These are phyloP conservation scores for Naganishia sp. DNA, from an alignment of 1,284 basidiomycete genomes.

Conservation along the genomic window DNA sequence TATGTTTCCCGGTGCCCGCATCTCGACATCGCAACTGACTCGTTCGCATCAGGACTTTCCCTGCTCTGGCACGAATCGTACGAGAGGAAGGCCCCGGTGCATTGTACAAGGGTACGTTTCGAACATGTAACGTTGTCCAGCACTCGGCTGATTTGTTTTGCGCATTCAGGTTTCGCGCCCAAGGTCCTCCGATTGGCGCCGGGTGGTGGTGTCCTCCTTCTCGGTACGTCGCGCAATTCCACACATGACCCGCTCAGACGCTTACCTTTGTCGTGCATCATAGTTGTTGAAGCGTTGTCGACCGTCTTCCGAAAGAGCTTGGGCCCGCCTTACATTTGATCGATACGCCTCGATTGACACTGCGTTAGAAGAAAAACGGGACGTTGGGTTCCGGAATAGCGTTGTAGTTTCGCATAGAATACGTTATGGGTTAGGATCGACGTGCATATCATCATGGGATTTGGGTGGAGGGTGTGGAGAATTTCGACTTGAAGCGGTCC, in stretches of 20 bases:
- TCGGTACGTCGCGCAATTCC: slow-evolving; percentile 52
- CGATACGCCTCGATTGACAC: no score
- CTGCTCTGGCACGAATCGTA: slow-evolving; percentile 69
- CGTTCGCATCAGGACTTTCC: slow-evolving; percentile 45
- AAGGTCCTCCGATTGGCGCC: slow-evolving; percentile 75
- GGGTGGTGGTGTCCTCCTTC: slow-evolving; percentile 88
- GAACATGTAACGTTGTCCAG: no score
- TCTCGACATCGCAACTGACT: neutral
- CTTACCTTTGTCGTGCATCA: neutral
- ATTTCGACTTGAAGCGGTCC: no score
- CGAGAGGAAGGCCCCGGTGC: slow-evolving; percentile 86
- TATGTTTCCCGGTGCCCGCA: slow-evolving; percentile 48
- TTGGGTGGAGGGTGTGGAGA: no score
- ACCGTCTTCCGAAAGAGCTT: slow-evolving; percentile 45
- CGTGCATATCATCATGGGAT: slow-evolving; percentile 10
- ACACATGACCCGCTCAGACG: neutral
- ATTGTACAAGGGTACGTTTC: slow-evolving; percentile 79
- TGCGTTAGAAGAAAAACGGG: neutral
- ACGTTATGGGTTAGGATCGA: neutral
- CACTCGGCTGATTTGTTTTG: neutral
- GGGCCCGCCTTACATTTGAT: slow-evolving; percentile 49
- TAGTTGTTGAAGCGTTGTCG: slow-evolving; percentile 53
- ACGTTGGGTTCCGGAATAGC: neutral
- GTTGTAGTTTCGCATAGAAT: slow-evolving; percentile 18
- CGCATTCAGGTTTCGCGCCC: slow-evolving; percentile 41